Percentiles rank a stretch among this genome's conserved stretches.
Evolutionary conservation across 1,139 yeast genomes (phyloP).

Genomic region (Yamadazyma dendronema): DNA sequence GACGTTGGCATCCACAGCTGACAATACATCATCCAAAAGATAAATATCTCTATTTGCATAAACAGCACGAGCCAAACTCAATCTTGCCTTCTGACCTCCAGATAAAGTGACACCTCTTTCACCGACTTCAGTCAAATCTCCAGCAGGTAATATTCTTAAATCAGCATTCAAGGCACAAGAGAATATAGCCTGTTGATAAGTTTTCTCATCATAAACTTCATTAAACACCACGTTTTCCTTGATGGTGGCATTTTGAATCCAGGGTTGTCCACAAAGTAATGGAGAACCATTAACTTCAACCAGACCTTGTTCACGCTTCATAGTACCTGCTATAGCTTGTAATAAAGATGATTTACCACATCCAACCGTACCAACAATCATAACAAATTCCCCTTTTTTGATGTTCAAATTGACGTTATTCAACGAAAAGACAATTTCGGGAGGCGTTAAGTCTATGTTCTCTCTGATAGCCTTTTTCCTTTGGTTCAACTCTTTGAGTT

Average conservation of each 20-base stretch:
- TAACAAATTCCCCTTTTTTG: conserved; percentile 58
- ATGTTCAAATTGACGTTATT: conserved; percentile 41
- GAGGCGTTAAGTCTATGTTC: conserved; percentile 6
- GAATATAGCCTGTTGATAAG: conserved; percentile 29
- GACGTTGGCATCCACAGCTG: conserved; percentile 52
- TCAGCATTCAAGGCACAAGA: conserved; percentile 39
- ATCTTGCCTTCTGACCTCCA: conserved; percentile 51
- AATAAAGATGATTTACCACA: conserved; percentile 65
- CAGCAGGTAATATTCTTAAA: conserved; percentile 39
- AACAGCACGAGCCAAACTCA: conserved; percentile 46
- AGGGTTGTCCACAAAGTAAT: conserved; percentile 50
- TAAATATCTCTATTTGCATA: conserved; percentile 40
- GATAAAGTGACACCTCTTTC: conserved; percentile 49
- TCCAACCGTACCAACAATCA: conserved; percentile 72
- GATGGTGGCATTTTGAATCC: conserved; percentile 47
- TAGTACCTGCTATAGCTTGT: conserved; percentile 54
- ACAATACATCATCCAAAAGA: conserved; percentile 45
- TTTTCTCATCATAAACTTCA: conserved; percentile 21
- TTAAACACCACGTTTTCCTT: conserved; percentile 41
- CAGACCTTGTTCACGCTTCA: conserved; percentile 43
- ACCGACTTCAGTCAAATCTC: conserved; percentile 48
- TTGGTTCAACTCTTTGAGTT: conserved; percentile 4
- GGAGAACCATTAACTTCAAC: conserved; percentile 34
- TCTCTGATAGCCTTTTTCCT: conserved; percentile 12
- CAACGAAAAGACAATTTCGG: conserved; percentile 4